These are phyloP conservation scores for Oidium heveae DNA, from an alignment of 2,329 filamentous ascomycete genomes.

Conservation along the genomic window DNA sequence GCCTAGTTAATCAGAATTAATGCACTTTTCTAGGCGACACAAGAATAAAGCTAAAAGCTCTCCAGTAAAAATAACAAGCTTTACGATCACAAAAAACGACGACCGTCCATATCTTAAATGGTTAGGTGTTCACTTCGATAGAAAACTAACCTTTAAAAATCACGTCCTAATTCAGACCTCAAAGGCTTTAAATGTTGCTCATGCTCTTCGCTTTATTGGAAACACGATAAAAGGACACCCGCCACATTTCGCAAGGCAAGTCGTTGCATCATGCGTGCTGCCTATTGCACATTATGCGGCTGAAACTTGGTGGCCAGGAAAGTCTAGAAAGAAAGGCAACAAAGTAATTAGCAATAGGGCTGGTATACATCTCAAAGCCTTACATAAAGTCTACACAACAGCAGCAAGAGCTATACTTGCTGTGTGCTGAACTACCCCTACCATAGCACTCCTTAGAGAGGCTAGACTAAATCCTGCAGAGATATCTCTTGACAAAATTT, in stretches of 20 bases:
- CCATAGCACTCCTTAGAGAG: background rate
- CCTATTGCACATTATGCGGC: background rate
- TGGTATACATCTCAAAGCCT: background rate
- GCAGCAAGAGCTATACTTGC: background rate
- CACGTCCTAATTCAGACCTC: background rate
- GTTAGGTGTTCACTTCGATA: background rate
- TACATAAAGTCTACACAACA: background rate
- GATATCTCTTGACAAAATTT: background rate
- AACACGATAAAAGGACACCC: background rate
- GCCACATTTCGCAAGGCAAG: background rate
- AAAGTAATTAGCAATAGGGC: background rate
- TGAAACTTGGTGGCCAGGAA: background rate
- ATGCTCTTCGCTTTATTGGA: background rate
- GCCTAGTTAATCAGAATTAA: background rate
- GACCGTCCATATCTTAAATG: background rate
- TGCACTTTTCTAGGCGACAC: background rate
- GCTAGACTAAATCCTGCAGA: background rate
- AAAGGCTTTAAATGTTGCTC: background rate
- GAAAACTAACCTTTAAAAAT: background rate
- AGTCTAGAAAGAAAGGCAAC: background rate
- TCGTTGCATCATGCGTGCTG: background rate
- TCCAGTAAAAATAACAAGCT: background rate
- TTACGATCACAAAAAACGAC: background rate
- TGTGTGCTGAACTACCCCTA: background rate
- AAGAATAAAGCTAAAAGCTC: background rate